These are phyloP conservation scores for Xylaria acuta DNA, from an alignment of 495 filamentous ascomycete genomes.

Conservation along the genomic window DNA sequence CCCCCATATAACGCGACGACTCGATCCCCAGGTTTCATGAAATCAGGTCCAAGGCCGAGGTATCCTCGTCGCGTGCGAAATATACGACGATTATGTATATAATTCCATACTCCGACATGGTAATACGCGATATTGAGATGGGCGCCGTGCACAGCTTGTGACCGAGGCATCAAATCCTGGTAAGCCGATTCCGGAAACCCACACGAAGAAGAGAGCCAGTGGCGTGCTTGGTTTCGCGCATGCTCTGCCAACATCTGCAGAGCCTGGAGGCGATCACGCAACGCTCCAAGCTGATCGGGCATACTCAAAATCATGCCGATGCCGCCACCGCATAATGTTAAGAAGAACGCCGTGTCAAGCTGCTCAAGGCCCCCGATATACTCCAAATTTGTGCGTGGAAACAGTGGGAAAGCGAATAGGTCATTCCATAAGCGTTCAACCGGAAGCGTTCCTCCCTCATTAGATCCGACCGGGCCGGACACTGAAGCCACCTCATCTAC, in stretches of 20 bases:
- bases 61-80: conserved; percentile 8
- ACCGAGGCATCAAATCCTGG: conserved; percentile 13
- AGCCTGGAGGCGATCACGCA: conserved; percentile 2
- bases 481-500: conserved; percentile 10
- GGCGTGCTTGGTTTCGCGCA: conserved; percentile 15
- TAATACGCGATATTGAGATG: neutral
- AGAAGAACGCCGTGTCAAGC: conserved; percentile 4
- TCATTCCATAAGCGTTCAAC: conserved; percentile 23
- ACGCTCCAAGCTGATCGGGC: conserved; percentile 10
- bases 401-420: conserved; percentile 22
- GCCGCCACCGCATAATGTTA: conserved; percentile 11
- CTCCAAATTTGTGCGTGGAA: conserved; percentile 14
- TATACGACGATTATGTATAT: conserved; percentile 5
- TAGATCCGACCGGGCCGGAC: neutral
- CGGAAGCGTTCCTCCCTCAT: conserved; percentile 11
- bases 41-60: conserved; percentile 9
- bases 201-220: conserved; percentile 10
- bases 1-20: neutral
- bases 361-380: conserved; percentile 4
- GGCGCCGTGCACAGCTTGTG: neutral
- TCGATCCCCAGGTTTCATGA: conserved; percentile 1
- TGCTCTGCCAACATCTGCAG: conserved; percentile 6
- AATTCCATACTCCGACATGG: conserved; percentile 10
- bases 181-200: neutral
- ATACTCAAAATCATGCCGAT: conserved; percentile 5